These are phyloP conservation scores for Lentinula lateritia DNA, from an alignment of 768 basidiomycete genomes.

Conservation along the genomic window DNA sequence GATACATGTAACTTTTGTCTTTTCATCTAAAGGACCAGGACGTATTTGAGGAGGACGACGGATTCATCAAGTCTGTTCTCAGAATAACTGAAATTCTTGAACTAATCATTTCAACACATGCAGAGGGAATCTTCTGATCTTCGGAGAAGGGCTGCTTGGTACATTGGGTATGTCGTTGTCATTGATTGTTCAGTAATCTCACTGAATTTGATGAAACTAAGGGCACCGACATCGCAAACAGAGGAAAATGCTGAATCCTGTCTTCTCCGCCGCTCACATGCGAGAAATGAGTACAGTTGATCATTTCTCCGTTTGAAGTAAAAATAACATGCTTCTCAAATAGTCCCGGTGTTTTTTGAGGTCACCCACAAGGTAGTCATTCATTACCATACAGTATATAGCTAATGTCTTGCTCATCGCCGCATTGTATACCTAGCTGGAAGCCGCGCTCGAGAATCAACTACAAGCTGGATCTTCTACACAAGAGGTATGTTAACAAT, in stretches of 20 bases:
- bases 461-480: background rate
- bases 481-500: constrained; percentile 13
- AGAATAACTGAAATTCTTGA: background rate
- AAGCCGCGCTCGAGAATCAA: background rate
- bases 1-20: background rate
- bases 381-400: background rate
- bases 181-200: background rate
- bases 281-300: constrained; percentile 21
- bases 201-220: background rate
- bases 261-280: constrained; percentile 27
- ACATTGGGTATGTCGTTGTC: background rate
- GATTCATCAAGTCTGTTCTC: background rate
- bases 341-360: background rate
- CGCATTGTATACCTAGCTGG: background rate
- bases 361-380: constrained; percentile 1
- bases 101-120: background rate
- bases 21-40: background rate
- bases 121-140: background rate
- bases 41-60: constrained; percentile 1
- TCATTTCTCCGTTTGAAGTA: too few species aligned
- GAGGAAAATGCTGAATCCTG: constrained; percentile 29
- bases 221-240: constrained; percentile 23
- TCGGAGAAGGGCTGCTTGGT: background rate
- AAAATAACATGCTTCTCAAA: background rate
- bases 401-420: background rate